These are phyloP conservation scores for Spiraea crenata DNA, from an alignment of 331 rosid species.

Conservation along the genomic window DNA sequence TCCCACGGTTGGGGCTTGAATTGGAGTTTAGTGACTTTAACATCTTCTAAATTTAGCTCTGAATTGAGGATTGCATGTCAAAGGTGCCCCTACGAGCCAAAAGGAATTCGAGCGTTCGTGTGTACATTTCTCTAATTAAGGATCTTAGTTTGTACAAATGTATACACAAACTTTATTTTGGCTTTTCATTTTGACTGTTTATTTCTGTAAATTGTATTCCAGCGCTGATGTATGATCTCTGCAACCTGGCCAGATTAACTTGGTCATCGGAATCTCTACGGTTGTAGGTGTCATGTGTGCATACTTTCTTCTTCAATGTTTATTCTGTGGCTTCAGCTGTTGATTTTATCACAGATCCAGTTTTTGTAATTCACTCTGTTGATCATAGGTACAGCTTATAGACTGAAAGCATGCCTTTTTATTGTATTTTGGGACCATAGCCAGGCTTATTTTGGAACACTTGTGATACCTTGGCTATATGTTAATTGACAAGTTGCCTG, in stretches of 20 bases:
- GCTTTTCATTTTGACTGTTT: slow-evolving; percentile 14
- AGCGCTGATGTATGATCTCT: slow-evolving; percentile 16
- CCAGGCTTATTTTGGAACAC: neutral
- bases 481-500: too few relatives aligned
- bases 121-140: slow-evolving; percentile 33
- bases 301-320: neutral
- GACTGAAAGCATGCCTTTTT: too few relatives aligned
- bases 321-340: neutral
- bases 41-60: slow-evolving; percentile 34
- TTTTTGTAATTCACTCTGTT: neutral
- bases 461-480: neutral
- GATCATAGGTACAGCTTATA: too few relatives aligned
- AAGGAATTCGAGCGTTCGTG: slow-evolving; percentile 24
- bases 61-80: slow-evolving; percentile 45
- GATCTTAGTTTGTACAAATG: slow-evolving; percentile 39
- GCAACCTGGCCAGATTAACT: slow-evolving; percentile 11
- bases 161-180: slow-evolving; percentile 25
- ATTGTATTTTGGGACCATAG: neutral
- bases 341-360: neutral
- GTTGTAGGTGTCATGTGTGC: slow-evolving; percentile 18
- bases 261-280: neutral
- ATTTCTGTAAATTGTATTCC: slow-evolving; percentile 35
- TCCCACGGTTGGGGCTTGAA: slow-evolving; percentile 19
- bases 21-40: slow-evolving; percentile 35
- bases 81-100: slow-evolving; percentile 31